Evolutionary conservation across 192 early-diverging fungal genomes (phyloP).

Genomic region (Rhizophagus clarus): DNA sequence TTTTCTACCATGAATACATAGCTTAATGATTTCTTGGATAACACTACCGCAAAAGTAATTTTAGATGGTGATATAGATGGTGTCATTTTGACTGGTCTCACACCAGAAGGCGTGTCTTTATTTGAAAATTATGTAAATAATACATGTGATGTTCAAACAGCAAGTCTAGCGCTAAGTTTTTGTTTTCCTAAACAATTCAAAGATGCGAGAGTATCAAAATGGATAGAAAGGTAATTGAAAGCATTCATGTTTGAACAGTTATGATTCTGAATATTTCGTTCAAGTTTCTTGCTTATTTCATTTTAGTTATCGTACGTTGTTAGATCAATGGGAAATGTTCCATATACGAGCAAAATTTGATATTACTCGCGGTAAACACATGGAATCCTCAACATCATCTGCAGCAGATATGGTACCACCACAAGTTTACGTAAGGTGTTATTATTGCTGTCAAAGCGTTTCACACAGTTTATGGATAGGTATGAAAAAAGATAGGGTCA

Average conservation of each 20-base stretch:
- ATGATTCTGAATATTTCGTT: not conserved
- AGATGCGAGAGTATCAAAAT: conserved; percentile 63
- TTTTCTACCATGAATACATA: conserved; percentile 28
- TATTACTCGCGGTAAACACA: conserved; percentile 74
- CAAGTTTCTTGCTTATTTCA: not conserved
- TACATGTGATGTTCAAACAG: conserved; percentile 92
- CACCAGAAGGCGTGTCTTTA: conserved; percentile 65
- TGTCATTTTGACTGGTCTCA: conserved; percentile 82
- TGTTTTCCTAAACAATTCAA: conserved; percentile 61
- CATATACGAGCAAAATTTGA: conserved; percentile 88
- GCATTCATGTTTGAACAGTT: not conserved
- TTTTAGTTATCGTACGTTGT: conserved; percentile 75
- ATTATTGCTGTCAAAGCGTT: conserved; percentile 77
- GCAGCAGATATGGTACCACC: conserved; percentile 64
- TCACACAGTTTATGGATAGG: conserved; percentile 50
- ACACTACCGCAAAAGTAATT: conserved; percentile 56
- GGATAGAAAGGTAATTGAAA: conserved; percentile 67
- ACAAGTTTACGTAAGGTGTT: conserved; percentile 86
- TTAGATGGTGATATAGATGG: conserved; percentile 76
- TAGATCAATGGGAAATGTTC: conserved; percentile 89
- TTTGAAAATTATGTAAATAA: conserved; percentile 80
- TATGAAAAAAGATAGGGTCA: conserved; percentile 28
- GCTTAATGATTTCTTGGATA: conserved; percentile 66
- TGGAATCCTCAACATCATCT: conserved; percentile 51
- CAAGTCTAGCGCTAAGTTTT: conserved; percentile 66